Base-by-base conservation (phyloP, 2,329 filamentous ascomycete genomes). In the Sarocladium brachiariae region DNA sequence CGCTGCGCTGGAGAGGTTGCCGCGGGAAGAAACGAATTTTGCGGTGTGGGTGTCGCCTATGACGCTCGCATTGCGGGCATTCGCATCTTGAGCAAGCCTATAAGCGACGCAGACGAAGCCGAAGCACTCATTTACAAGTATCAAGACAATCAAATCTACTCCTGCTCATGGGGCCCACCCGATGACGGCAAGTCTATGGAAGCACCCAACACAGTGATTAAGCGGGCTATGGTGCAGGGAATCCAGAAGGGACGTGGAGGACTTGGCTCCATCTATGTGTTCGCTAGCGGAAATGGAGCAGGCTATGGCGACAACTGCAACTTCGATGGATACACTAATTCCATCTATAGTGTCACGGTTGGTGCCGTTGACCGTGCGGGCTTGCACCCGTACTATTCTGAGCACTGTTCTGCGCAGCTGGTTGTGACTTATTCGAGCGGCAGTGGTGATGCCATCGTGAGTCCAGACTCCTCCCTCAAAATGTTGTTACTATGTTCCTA, bases 291-390 rank as follows among this genome's bases (percentile, higher is more conserved):
- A 53, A 99, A 99, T 63, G 93, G 93, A 52, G 95, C 92, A 9
- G 74, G 76, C 3, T 81, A 75, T 56, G 91, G 88, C 43, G 93
- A 99, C 66, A 97, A 99, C 69, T 99, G 93, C 77, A 99, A 99
- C 66, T 99, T 99, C 65, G 93, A 99, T 64, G 93, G 93, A 34
- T 99, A 99, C 70, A 99, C 93, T 53, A 99, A 99, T 73, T 96
- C 91, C 64, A 99, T 99, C 60, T 99, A 97, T 76, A 96, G 90
- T 65, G 93, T 99, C 59, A 96, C 91, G 0, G 90, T 99, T 16
- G 93, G 93, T 33, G 92, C 92, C 30, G 86, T 99, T 55, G 91
- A 96, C 65, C 79, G 89, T 53, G 83, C 86, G 57, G 91, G 92
- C 34, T 69, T 80, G n/a, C 92, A 97, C 63, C 91, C 93, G 0